Percentiles rank a stretch among this genome's conserved stretches.
Conservation (phyloP, 345 rosid genomes). For the Brassica nigra region DNA sequence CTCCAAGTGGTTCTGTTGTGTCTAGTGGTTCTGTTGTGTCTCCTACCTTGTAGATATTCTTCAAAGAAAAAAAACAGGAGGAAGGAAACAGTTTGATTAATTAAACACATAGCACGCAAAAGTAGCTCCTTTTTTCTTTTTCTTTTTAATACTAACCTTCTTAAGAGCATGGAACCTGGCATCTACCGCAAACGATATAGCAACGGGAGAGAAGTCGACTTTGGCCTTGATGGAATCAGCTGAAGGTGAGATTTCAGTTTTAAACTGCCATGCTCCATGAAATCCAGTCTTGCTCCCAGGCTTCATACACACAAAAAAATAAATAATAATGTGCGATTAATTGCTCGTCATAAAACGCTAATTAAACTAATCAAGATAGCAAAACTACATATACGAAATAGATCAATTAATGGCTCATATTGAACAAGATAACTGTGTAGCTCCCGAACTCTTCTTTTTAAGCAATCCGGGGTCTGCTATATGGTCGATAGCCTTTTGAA, state of each 20-base stretch:
- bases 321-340: background rate
- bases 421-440: background rate
- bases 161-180: background rate
- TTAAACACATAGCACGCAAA: background rate
- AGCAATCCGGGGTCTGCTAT: background rate
- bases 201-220: background rate
- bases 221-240: background rate
- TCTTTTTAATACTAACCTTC: background rate
- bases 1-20: no score
- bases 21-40: background rate
- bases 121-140: background rate
- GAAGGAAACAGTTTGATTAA: background rate
- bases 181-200: background rate
- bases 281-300: background rate
- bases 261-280: background rate
- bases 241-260: background rate
- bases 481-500: background rate
- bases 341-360: background rate
- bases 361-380: background rate
- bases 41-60: background rate
- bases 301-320: background rate
- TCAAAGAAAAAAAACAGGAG: background rate
- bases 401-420: background rate
- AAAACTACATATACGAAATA: no score
- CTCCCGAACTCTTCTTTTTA: background rate